Conservation (phyloP, 2,329 filamentous ascomycete species). For the Aspergillus uvarum region DNA sequence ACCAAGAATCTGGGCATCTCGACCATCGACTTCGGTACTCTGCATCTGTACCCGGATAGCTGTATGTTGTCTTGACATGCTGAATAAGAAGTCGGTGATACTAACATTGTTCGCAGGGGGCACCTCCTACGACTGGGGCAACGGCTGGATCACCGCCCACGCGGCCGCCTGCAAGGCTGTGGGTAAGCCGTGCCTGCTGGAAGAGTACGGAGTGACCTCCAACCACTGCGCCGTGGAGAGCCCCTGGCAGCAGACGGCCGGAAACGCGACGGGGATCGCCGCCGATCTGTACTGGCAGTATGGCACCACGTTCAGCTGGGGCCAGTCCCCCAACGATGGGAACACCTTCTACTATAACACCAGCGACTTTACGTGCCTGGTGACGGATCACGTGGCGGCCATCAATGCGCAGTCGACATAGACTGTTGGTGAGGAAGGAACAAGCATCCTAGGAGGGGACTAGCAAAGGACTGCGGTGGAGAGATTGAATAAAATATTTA, state of each 20-base stretch:
- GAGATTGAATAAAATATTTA: too few species aligned
- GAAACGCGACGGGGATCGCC: constrained; percentile 35
- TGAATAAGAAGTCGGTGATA: neutral
- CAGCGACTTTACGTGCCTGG: constrained; percentile 31
- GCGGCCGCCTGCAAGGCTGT: constrained; percentile 37
- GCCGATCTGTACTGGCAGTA: constrained; percentile 44
- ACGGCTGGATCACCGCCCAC: constrained; percentile 50
- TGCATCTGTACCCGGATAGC: constrained; percentile 52
- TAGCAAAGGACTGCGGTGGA: neutral
- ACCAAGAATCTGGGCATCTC: constrained; percentile 52
- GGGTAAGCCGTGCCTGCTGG: constrained; percentile 44
- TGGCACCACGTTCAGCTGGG: constrained; percentile 32
- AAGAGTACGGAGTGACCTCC: constrained; percentile 40
- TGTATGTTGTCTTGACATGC: constrained; percentile 34
- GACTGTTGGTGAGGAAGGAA: neutral
- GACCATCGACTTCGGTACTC: constrained; percentile 57
- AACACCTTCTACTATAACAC: constrained; percentile 36
- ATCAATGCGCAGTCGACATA: constrained; percentile 7
- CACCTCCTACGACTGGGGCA: constrained; percentile 44
- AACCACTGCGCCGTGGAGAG: constrained; percentile 30
- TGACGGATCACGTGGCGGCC: constrained; percentile 32
- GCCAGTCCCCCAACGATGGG: constrained; percentile 30
- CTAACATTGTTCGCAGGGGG: constrained; percentile 30
- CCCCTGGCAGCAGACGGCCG: constrained; percentile 38
- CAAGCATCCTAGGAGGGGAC: too few species aligned